A percentile compares a stretch with the other conserved stretches of the same genome.
phyloP scores from a whole-genome alignment of 208 protist genomes.

The Acanthamoeba castellanii region DNA sequence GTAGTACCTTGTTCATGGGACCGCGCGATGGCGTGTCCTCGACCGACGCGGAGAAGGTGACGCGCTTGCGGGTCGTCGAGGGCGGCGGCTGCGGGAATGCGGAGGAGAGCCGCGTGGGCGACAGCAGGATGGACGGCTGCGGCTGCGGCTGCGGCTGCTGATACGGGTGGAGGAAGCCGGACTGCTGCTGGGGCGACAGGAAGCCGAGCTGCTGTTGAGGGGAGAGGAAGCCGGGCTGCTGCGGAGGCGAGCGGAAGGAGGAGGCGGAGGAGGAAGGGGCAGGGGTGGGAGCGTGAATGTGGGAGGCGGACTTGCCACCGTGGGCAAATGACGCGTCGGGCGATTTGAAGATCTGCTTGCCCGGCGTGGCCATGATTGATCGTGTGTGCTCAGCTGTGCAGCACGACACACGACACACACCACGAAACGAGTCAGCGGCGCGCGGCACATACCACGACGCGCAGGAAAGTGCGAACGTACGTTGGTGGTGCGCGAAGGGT shows the following conservation, averaged over 20 bases:
- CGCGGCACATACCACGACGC: neutral
- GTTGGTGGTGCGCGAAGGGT: neutral
- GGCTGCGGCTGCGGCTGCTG: neutral
- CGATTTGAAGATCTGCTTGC: conserved; percentile 57
- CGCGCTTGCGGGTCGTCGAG: neutral
- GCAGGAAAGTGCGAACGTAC: neutral
- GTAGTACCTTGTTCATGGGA: neutral
- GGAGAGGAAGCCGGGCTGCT: neutral
- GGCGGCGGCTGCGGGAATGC: conserved; percentile 17
- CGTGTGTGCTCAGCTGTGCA: neutral
- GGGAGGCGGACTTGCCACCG: neutral
- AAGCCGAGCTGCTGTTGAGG: neutral
- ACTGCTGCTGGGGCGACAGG: neutral
- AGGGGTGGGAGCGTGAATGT: no score
- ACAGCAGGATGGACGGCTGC: conserved; percentile 1
- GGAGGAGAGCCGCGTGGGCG: neutral
- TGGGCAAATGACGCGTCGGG: neutral
- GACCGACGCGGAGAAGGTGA: conserved; percentile 33
- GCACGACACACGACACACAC: neutral
- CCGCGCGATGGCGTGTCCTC: neutral
- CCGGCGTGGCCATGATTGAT: conserved; percentile 1
- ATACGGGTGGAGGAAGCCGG: neutral
- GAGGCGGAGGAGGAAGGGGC: no score
- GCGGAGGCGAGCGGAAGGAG: neutral
- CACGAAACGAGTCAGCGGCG: neutral